Evolutionary conservation across 192 early-diverging fungal species (phyloP).

Genomic region (Geranomyces variabilis): DNA sequence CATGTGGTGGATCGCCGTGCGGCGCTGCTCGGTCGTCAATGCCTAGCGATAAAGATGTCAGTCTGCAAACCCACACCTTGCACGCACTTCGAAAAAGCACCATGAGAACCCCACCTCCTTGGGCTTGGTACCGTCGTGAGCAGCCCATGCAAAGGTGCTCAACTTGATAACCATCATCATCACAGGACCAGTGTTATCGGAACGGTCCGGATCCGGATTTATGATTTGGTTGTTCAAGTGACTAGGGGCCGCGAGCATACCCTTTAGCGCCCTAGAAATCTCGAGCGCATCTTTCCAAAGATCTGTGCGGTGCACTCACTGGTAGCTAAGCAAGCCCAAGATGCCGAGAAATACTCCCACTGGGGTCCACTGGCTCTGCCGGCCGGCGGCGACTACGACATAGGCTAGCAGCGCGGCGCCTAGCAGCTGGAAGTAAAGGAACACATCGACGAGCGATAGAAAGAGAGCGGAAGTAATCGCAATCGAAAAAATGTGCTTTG

Average conservation of each 20-base stretch:
- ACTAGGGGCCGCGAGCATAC: slow-evolving; percentile 9
- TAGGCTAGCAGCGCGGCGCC: slow-evolving; percentile 4
- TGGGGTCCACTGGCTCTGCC: slow-evolving; percentile 6
- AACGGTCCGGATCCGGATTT: background rate
- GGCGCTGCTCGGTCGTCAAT: slow-evolving; percentile 50
- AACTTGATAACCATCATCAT: slow-evolving; percentile 90
- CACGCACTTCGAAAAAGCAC: background rate
- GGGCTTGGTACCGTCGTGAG: slow-evolving; percentile 55
- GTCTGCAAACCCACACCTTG: background rate
- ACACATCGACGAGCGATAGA: slow-evolving; percentile 5
- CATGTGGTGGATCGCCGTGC: slow-evolving; percentile 52
- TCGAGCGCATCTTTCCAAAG: background rate
- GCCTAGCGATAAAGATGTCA: background rate
- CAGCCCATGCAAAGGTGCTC: slow-evolving; percentile 81
- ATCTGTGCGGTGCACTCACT: background rate
- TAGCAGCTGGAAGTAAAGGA: slow-evolving; percentile 18
- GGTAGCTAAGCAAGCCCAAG: slow-evolving; percentile 17
- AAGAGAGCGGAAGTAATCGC: slow-evolving; percentile 10
- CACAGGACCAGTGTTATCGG: slow-evolving; percentile 80
- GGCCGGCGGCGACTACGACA: background rate
- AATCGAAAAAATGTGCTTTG: slow-evolving; percentile 32
- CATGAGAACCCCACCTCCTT: slow-evolving; percentile 8
- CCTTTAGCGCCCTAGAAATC: background rate
- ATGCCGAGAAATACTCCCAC: slow-evolving; percentile 9
- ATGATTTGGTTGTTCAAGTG: slow-evolving; percentile 19